Evolutionary conservation across 352 stramenopile species (phyloP), one percentile per base, ranked within the genome.

Genomic region (Globisporangium alternatum): DNA sequence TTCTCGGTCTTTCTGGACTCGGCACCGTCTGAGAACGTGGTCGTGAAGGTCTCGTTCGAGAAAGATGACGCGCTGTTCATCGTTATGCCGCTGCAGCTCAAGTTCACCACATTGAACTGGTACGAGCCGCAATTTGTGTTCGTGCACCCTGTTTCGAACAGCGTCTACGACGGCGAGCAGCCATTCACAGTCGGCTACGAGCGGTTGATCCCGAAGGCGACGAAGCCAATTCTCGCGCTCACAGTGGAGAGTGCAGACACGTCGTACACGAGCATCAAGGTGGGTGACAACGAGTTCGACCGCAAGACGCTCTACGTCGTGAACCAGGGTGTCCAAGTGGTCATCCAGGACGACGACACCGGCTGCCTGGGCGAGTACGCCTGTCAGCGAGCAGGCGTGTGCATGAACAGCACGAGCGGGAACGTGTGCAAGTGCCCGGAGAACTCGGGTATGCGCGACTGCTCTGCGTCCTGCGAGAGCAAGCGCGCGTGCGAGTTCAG

Each of bases 261-360:
- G 5, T 56, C 44, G 0, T 92, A 92, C 69, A 67, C 86, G 21
- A 64, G 56, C 2, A 67, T 89, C 22, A 9, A 55, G 12, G 68
- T 92, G 28, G 81, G 80, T 8, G 64, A 67, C 7, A 92, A 92
- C 55, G 79, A 87, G 37, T 56, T 60, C 37, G 64, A 80, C 52
- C 57, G 21, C 2, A 66, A 25, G 1, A 55, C 41, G 13, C 53
- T 60, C 8, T 88, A 88, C 60, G 71, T 68, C 17, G 31, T 60
- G 7, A 67, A 65, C 19, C 77, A 90, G 22, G 78, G 83, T 22
- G 74, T 88, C 31, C 63, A 69, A 5, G 60, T 73, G 5, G 53
- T 89, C 15, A 62, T 89, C 8, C 60, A 78, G 47, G 83, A 92
- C 56, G 77, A 90, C 39, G 83, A 92, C 62, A 92, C 83, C 33